Evolutionary conservation across 2,329 filamentous ascomycete genomes (phyloP), one percentile per base, ranked within the genome.

Genomic region (Delphinella strobiligena): DNA sequence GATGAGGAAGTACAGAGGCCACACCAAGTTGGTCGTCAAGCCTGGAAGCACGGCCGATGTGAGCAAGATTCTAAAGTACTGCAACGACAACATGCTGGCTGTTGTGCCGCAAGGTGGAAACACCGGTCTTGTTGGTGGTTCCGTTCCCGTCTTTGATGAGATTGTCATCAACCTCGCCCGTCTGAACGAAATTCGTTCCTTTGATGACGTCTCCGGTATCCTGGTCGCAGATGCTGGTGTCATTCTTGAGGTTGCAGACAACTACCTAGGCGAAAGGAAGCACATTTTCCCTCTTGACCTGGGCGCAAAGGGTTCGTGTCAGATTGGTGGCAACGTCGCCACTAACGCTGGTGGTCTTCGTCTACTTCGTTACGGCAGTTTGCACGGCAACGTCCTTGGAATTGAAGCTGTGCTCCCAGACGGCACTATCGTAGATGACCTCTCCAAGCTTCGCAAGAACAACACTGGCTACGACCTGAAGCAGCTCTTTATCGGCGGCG

Each of bases 401-500:
- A 71, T 98, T 37, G 89, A 98, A 66, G 91, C 82, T 15, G 93
- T 98, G 7, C 69, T 98, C 31, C 85, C 91, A 1, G 85, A 98
- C 56, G 91, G 91, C 39, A 95, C 87, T 5, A 74, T 98, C 50
- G 72, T 98, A 34, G 79, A 96, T 52, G 87, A 95, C 52, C 76
- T 98, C 22, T 82, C 77, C 50, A 88, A 75, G 44, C 69, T 98
- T 42, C 78, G 91, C 49, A 98, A 98, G 71, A 96, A 98, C 71
- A 98, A 98, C 67, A 98, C 91, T 2, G 91, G 91, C 19, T 98
- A 96, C 62, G 93, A 98, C 59, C 63, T 95, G 42, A 95, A 95
- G 68, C 89, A 95, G 62, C 74, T 95, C 27, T 95, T 98, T 60
- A 93, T 98, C 53, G 91, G 91, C 34, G 84, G 80, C 22, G 91